phyloP scores from a whole-genome alignment of 176 grass and related monocot genomes.

The Oryza brachyantha region DNA sequence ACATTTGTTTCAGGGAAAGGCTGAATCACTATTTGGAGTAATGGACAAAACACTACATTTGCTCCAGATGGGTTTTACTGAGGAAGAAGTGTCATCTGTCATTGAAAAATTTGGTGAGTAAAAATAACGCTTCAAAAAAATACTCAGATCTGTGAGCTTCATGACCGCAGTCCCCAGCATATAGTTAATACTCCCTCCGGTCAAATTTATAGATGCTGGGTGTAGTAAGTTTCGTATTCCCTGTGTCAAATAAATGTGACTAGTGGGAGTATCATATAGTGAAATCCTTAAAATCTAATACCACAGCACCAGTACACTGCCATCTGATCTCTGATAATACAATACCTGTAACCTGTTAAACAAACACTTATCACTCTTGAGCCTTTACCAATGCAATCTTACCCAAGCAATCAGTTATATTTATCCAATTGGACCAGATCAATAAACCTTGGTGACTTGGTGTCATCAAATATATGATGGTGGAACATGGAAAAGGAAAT shows the following conservation, averaged over 20 bases:
- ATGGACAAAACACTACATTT: slow-evolving; percentile 65
- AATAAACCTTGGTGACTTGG: not conserved
- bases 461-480: not conserved
- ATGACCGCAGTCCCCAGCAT: not conserved
- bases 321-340: not conserved
- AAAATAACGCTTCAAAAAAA: not conserved
- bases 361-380: not conserved
- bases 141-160: not conserved
- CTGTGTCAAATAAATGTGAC: too few species aligned
- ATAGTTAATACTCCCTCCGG: not conserved
- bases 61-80: slow-evolving; percentile 78
- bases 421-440: not conserved
- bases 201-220: too few species aligned
- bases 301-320: not conserved
- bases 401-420: not conserved
- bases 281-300: not conserved
- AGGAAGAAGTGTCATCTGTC: slow-evolving; percentile 86
- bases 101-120: slow-evolving; percentile 78
- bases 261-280: not conserved
- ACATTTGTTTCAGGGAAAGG: slow-evolving; percentile 36
- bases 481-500: not conserved
- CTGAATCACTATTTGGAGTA: slow-evolving; percentile 64
- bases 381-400: not conserved
- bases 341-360: slow-evolving; percentile 5
- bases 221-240: too few species aligned